phyloP scores from a whole-genome alignment of 768 basidiomycete species.

The Mycena crocata region DNA sequence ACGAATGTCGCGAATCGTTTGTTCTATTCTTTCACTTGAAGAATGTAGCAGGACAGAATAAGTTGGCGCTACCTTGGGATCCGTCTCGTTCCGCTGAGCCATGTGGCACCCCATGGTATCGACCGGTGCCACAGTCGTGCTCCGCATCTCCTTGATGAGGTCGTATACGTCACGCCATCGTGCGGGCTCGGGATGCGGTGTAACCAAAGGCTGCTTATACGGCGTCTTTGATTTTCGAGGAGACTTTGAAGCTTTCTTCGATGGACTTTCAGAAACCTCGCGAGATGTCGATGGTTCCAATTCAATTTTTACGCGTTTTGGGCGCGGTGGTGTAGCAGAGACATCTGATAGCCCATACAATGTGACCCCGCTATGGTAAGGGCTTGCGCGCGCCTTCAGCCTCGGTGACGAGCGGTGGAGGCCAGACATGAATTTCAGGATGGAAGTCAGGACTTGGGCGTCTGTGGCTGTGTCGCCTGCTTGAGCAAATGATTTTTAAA shows the following conservation, averaged over 20 bases:
- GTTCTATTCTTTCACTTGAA: constrained; percentile 59
- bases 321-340: constrained; percentile 35
- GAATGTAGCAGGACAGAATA: neutral
- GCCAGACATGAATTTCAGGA: constrained; percentile 41
- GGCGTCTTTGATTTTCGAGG: constrained; percentile 63
- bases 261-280: constrained; percentile 28
- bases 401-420: constrained; percentile 43
- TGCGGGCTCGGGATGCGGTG: constrained; percentile 75
- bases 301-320: constrained; percentile 46
- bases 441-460: constrained; percentile 41
- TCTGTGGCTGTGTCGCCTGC: too few relatives aligned
- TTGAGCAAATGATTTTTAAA: too few relatives aligned
- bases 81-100: constrained; percentile 70
- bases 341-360: constrained; percentile 47
- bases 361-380: constrained; percentile 57
- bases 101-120: constrained; percentile 92
- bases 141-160: constrained; percentile 81
- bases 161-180: constrained; percentile 79
- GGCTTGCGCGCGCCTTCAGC: constrained; percentile 54
- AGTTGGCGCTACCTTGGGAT: constrained; percentile 66
- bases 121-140: constrained; percentile 81
- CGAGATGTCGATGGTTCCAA: constrained; percentile 12
- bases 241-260: constrained; percentile 43
- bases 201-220: constrained; percentile 56
- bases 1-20: constrained; percentile 87